Evolutionary conservation across 2,329 filamentous ascomycete genomes (phyloP), one percentile per base, ranked within the genome.

Genomic region (Coniella vitis): DNA sequence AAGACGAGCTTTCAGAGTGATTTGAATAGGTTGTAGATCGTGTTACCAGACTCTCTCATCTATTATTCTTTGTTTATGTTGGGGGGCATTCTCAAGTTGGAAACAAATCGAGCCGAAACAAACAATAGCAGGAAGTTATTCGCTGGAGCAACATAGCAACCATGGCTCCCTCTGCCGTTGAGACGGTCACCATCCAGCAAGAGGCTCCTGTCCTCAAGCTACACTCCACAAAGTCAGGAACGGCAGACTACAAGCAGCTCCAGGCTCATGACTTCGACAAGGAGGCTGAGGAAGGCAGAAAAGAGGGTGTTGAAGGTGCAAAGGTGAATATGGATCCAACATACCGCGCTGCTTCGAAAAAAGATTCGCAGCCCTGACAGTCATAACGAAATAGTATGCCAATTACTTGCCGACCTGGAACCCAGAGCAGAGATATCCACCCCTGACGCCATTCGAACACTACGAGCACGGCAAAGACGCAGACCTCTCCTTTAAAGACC

Each of bases 381-480:
- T 17, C 16, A n/a, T 20, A 4, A n/a, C 21, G 12, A 10, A 21
- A 7, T 31, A 75, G 54, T 86, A 83, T 56, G 77, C 79, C 2
- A 68, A 85, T 57, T 87, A 87, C 62, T 73, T 85, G 14, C 81
- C 81, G 4, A 75, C 74, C 0, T 85, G 80, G 79, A 70, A 81
- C 56, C 70, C 73, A 47, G 71, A 76, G 54, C 72, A 79, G 64
- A 71, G 70, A 51, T 83, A 80, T 57, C 72, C 81, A 44, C 78
- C 83, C 7, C 71, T 84, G 17, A 67, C 81, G 57, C 76, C 73
- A 0, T 87, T 86, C 56, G 75, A 84, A 60, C 81, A 86, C 59
- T 74, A 75, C 52, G 83, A 88, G 53, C 84, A 84, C 60, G 84
- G 83, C 54, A 79, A 81, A 58, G 80, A 86, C 56, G 84, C 84